phyloP scores from a whole-genome alignment of 441 rosid genomes.

The Biscutella auriculata region DNA sequence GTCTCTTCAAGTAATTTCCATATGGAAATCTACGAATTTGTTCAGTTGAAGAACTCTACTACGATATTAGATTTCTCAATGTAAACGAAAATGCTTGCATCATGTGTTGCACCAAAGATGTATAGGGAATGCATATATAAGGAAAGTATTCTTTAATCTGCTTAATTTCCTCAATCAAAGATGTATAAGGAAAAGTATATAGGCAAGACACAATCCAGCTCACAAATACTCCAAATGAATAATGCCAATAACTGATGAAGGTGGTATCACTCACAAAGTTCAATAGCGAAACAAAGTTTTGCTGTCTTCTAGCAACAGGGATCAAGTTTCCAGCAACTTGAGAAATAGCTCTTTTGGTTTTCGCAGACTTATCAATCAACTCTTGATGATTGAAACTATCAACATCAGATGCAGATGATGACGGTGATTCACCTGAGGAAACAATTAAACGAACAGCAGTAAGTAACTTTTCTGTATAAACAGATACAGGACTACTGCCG shows the following conservation, averaged over 20 bases:
- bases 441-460: conserved; percentile 4
- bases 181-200: too few relatives aligned
- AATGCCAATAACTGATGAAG: conserved; percentile 1
- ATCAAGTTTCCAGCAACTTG: conserved; percentile 40
- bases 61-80: neutral
- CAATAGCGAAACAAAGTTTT: conserved; percentile 39
- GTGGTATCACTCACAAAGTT: conserved; percentile 57
- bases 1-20: neutral
- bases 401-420: conserved; percentile 83
- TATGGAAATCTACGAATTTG: neutral
- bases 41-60: neutral
- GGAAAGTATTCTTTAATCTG: neutral
- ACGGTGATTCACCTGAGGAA: conserved; percentile 78
- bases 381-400: conserved; percentile 59
- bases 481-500: neutral
- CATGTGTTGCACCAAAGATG: neutral
- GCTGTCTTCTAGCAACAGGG: conserved; percentile 35
- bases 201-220: neutral
- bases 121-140: neutral
- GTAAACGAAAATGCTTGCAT: neutral
- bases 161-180: neutral
- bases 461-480: neutral
- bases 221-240: neutral
- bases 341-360: conserved; percentile 36
- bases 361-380: conserved; percentile 35